Evolutionary conservation across 176 grass and related monocot species (phyloP).

Genomic region (Ananas comosus): DNA sequence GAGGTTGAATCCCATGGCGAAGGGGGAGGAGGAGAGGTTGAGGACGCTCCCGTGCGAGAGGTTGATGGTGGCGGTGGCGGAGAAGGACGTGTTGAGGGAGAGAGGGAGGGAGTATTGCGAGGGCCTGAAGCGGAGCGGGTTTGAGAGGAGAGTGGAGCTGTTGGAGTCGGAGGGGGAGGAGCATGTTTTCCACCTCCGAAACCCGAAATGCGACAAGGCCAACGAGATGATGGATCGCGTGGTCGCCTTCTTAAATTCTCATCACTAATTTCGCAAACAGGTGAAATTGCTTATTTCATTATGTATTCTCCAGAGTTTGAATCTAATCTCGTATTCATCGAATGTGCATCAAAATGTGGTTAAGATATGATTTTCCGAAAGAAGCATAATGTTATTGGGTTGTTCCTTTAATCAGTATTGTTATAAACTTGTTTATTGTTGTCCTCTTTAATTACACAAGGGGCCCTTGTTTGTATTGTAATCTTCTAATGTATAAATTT

Average conservation of each 20-base stretch:
- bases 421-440: too few relatives aligned
- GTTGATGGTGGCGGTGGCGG: slow-evolving; percentile 30
- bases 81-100: slow-evolving; percentile 25
- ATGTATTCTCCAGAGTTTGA: too few relatives aligned
- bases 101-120: slow-evolving; percentile 37
- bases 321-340: too few relatives aligned
- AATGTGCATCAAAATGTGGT: too few relatives aligned
- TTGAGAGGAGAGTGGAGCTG: slow-evolving; percentile 17
- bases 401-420: too few relatives aligned
- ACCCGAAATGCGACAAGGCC: slow-evolving; percentile 30
- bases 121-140: slow-evolving; percentile 14
- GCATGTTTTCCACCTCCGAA: slow-evolving; percentile 40
- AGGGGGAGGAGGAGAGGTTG: neutral
- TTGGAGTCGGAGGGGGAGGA: slow-evolving; percentile 33
- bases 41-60: neutral
- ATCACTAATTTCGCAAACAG: too few relatives aligned
- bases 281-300: too few relatives aligned
- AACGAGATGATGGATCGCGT: slow-evolving; percentile 24
- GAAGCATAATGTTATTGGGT: too few relatives aligned
- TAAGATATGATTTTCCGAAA: too few relatives aligned
- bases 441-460: too few relatives aligned
- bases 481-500: too few relatives aligned
- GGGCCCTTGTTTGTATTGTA: too few relatives aligned
- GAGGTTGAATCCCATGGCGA: slow-evolving; percentile 40
- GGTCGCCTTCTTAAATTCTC: slow-evolving; percentile 21